These are phyloP conservation scores for Incumbomyces lentus DNA, from an alignment of 2,329 filamentous ascomycete genomes.

Conservation along the genomic window DNA sequence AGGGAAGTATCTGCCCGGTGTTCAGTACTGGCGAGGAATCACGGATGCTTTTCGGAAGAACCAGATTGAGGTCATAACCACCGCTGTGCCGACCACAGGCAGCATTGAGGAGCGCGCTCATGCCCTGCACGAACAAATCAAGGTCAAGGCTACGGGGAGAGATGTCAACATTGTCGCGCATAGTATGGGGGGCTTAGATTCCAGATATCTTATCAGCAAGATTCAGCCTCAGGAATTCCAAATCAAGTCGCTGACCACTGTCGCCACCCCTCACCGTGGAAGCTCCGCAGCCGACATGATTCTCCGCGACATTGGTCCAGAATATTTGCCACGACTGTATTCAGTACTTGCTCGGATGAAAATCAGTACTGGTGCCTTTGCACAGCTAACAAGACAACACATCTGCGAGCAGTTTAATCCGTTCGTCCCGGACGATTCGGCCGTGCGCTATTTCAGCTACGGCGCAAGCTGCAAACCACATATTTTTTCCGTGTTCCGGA, in stretches of 20 bases:
- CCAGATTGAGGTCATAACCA: conserved; percentile 51
- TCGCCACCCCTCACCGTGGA: conserved; percentile 52
- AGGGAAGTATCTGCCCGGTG: conserved; percentile 43
- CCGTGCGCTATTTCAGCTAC: conserved; percentile 53
- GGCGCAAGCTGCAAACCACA: conserved; percentile 48
- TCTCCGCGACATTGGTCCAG: conserved; percentile 46
- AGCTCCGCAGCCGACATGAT: conserved; percentile 50
- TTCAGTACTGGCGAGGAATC: conserved; percentile 57
- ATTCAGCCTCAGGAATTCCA: conserved; percentile 56
- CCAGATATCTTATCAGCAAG: conserved; percentile 52
- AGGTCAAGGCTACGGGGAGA: conserved; percentile 41
- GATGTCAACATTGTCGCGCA: conserved; percentile 56
- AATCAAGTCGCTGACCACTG: conserved; percentile 58
- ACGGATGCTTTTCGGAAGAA: conserved; percentile 46
- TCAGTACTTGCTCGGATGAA: conserved; percentile 44
- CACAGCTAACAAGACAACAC: conserved; percentile 50
- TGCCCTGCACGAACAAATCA: conserved; percentile 44
- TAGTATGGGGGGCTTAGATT: conserved; percentile 51
- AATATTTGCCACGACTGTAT: conserved; percentile 45
- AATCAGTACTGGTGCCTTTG: conserved; percentile 50
- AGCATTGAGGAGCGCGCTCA: conserved; percentile 49
- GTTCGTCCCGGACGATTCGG: conserved; percentile 44
- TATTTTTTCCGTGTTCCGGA: conserved; percentile 47
- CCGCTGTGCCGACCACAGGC: conserved; percentile 48
- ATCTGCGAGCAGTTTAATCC: conserved; percentile 51